Evolutionary conservation across 1,139 yeast species (phyloP), one percentile per base, ranked within the genome.

Genomic region (Yamadazyma diddensiae): DNA sequence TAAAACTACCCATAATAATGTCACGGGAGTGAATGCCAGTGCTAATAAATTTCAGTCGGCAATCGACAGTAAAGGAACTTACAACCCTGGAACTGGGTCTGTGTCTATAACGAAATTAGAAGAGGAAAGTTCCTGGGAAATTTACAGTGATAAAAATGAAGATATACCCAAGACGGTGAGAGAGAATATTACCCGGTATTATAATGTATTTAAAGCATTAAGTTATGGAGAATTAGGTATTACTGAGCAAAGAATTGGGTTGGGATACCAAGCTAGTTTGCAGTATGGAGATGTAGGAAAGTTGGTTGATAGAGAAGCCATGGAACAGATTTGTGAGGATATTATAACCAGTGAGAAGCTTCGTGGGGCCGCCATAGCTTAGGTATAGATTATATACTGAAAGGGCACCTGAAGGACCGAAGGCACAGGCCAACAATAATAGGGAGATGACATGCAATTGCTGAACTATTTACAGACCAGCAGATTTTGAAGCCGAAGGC

Each of bases 51-150:
- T 59, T 2, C 68, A 58, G 26, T 68, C 74, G n/a, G 56, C 72
- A 0, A 46, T 59, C 3, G 61, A 61, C 21, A 45, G 69, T n/a
- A 52, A 57, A 15, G 76, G 74, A 6, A 60, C 65, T 2, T 77
- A 76, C 42, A 66, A 67, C 15, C 76, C 82, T 6, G 84, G 86
- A 2, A 64, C 70, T 36, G 85, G 74, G 4, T 66, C 77, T 13
- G 77, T 80, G 1, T 73, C 92, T 4, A 84, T 92, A 35, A 88
- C 97, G 5, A 70, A 94, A 46, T 62, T 92, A 30, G 97, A 94
- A 53, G 97, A 92, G 53, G 95, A 88, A 52, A 83, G 95, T 29
- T 84, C 96, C 2, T 81, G 94, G 90, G 95, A 90, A 51, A 92
- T 94, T 33, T 94, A 94, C 59, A 82, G 94, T 34, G 98, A 94